Evolutionary conservation across 208 protist genomes (phyloP), one percentile per base, ranked within the genome.

Genomic region (Angomonas deanei): DNA sequence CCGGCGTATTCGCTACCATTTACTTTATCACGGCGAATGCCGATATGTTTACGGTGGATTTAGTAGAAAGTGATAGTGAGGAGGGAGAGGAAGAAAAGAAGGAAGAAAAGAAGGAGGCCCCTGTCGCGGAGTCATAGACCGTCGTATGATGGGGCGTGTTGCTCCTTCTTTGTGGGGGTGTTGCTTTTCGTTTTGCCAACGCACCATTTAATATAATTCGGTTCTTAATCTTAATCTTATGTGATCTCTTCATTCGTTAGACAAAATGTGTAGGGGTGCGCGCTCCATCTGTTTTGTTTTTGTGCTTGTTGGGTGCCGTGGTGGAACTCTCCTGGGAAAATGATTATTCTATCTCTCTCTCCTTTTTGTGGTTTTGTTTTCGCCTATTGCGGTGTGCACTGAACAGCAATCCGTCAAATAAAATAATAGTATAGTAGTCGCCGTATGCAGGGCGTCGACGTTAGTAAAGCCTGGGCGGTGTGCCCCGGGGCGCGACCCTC

Each of bases 21-120:
- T 92, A 91, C 70, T 95, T 92, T 69, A 15, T 88, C 30, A 31
- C 86, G 26, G 63, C 72, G 1, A 94, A 94, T 54, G 74, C 74
- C 0, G 72, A 88, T 39, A 55, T 89, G 53, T 63, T 94, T 13
- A 55, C 82, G 28, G 63, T 67, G 15, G 32, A 81, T 17, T 23
- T 88, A 19, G 54, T 63, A n/a, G 60, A 50, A 50, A 23, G 19
- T 50, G 42, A 50, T 27, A 50, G 59, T 17, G 58, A 73, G 28
- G 75, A 49, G 19, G 76, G 76, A 58, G 75, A 75, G 59, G 76
- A 68, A 23, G 72, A 58, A 23, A 58, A 66, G 34, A 61, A 52
- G 8, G 58, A 47, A 23, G 50, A 11, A 21, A 38, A 49, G 28
- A 23, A 13, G 19, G 66, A 50, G 11, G 30, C 30, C 2, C 27